phyloP scores from a whole-genome alignment of 441 rosid genomes.

The Monsonia emarginata region DNA sequence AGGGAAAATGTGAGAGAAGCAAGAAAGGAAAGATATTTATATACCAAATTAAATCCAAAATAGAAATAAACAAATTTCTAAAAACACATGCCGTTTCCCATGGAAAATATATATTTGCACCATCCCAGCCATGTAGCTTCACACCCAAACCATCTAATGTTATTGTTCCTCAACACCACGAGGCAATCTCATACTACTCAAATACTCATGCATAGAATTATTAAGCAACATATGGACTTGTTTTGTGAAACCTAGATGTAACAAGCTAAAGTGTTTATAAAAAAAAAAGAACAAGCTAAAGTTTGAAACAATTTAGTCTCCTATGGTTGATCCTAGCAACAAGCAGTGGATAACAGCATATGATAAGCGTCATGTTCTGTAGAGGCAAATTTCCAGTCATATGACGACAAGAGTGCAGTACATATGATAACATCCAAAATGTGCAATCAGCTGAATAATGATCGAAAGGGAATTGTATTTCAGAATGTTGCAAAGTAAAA shows the following conservation, averaged over 20 bases:
- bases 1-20: background rate
- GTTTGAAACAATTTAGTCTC: constrained; percentile 1
- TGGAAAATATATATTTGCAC: background rate
- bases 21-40: background rate
- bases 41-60: background rate
- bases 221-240: background rate
- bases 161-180: background rate
- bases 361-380: background rate
- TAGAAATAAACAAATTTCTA: background rate
- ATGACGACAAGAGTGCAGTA: background rate
- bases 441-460: background rate
- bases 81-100: background rate
- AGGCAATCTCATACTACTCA: background rate
- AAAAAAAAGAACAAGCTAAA: too few relatives aligned
- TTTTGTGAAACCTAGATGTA: background rate
- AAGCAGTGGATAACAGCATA: background rate
- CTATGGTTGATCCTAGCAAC: background rate
- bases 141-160: background rate
- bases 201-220: background rate
- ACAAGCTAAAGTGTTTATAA: constrained; percentile 4
- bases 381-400: background rate
- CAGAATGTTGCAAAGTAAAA: constrained; percentile 10
- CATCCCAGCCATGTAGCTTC: background rate
- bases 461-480: background rate
- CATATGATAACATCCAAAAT: constrained; percentile 1